Conservation (phyloP, 176 grass and related monocot genomes). For the Paspalum notatum region DNA sequence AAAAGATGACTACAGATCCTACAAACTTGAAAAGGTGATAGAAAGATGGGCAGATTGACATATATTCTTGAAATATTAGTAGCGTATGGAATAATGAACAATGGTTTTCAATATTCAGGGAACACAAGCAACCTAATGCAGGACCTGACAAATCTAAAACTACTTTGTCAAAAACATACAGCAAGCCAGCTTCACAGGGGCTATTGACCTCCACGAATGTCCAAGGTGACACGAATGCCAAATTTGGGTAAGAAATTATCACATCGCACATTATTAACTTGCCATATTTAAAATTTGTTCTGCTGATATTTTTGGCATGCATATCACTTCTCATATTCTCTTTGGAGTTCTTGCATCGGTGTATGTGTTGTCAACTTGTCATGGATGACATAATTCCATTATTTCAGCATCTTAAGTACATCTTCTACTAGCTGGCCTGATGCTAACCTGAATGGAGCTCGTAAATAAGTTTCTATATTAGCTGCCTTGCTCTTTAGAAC, state of each 20-base stretch:
- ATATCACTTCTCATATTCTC: slow-evolving; percentile 6
- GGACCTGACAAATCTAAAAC: slow-evolving; percentile 46
- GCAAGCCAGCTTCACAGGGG: slow-evolving; percentile 47
- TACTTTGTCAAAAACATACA: slow-evolving; percentile 41
- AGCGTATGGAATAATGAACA: slow-evolving; percentile 1
- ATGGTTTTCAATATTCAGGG: slow-evolving; percentile 47
- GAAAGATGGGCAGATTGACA: slow-evolving; percentile 23
- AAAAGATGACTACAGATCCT: slow-evolving; percentile 48
- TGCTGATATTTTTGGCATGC: slow-evolving; percentile 6
- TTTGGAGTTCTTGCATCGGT: neutral
- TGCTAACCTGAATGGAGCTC: neutral
- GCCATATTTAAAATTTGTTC: slow-evolving; percentile 35
- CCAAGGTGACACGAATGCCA: slow-evolving; percentile 35
- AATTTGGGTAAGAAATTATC: slow-evolving; percentile 50
- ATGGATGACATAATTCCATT: neutral
- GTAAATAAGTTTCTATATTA: slow-evolving; percentile 26
- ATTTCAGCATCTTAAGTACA: slow-evolving; percentile 9
- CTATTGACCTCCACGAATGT: slow-evolving; percentile 27
- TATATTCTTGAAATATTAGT: slow-evolving; percentile 31
- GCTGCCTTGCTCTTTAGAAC: slow-evolving; percentile 14
- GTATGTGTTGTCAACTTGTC: slow-evolving; percentile 13
- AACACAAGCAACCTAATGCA: slow-evolving; percentile 43
- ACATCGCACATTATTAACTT: slow-evolving; percentile 26
- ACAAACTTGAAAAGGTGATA: slow-evolving; percentile 56
- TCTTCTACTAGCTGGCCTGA: slow-evolving; percentile 19